These are phyloP conservation scores for Echria macrotheca DNA, from an alignment of 495 filamentous ascomycete species.

Conservation along the genomic window DNA sequence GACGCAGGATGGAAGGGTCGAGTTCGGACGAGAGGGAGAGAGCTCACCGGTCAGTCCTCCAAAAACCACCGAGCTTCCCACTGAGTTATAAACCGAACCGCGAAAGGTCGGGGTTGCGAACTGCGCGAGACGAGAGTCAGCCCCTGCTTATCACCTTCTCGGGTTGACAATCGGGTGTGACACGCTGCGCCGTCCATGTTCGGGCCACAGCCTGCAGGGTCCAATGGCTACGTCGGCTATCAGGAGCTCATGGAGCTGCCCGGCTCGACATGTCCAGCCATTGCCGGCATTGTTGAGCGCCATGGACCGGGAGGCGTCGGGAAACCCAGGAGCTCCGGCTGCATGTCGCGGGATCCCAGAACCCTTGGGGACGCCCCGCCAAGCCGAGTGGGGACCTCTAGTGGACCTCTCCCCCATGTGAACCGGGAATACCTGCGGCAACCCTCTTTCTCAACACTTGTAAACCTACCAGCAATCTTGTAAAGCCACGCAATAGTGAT, in stretches of 20 bases:
- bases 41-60: conserved; percentile 7
- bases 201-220: conserved; percentile 1
- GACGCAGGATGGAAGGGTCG: not conserved
- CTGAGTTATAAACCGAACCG: not conserved
- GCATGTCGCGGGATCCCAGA: conserved; percentile 4
- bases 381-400: conserved; percentile 10
- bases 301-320: conserved; percentile 10
- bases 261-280: no score
- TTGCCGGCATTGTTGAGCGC: conserved; percentile 11
- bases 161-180: no score
- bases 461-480: conserved; percentile 2
- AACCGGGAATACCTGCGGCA: conserved; percentile 5
- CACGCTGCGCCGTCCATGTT: not conserved
- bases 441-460: not conserved
- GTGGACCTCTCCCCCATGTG: conserved; percentile 23
- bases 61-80: not conserved
- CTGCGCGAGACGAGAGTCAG: conserved; percentile 4
- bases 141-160: not conserved
- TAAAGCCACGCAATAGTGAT: no score
- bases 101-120: conserved; percentile 1
- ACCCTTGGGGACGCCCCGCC: conserved; percentile 9
- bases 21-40: not conserved
- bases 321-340: conserved; percentile 14
- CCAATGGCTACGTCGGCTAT: conserved; percentile 5
- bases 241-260: not conserved